Conservation (phyloP, 2,329 filamentous ascomycete genomes). For the Mycocentrospora acerina region DNA sequence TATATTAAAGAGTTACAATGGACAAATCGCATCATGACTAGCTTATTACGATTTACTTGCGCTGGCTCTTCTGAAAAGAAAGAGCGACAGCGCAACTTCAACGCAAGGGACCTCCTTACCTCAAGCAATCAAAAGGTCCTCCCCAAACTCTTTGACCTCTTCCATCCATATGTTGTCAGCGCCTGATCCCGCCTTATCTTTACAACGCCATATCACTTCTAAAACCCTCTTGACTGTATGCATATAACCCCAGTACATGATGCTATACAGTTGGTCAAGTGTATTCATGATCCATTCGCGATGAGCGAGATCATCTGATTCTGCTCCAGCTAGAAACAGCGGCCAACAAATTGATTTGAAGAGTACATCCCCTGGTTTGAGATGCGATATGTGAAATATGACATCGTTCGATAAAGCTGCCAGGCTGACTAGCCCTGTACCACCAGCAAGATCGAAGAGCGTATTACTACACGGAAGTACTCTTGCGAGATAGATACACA, state of each 20-base stretch:
- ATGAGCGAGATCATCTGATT: constrained; percentile 51
- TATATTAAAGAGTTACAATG: no score
- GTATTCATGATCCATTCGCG: constrained; percentile 56
- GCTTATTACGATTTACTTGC: no score
- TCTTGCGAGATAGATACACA: constrained; percentile 43
- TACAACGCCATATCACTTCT: constrained; percentile 37
- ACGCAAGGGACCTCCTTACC: no score
- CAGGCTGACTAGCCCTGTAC: constrained; percentile 38
- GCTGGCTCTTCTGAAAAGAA: no score
- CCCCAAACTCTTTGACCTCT: constrained; percentile 35
- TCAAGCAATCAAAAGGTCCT: constrained; percentile 39
- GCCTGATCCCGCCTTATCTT: constrained; percentile 23
- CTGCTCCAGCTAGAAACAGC: constrained; percentile 59
- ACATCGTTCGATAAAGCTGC: constrained; percentile 52
- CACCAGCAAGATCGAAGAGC: constrained; percentile 43
- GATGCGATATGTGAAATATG: constrained; percentile 52
- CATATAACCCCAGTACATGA: constrained; percentile 43
- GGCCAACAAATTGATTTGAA: constrained; percentile 65
- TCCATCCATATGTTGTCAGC: constrained; percentile 37
- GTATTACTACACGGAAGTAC: constrained; percentile 34
- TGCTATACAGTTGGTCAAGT: constrained; percentile 34
- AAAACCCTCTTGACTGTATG: constrained; percentile 38
- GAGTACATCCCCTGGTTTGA: constrained; percentile 53
- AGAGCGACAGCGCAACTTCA: no score
- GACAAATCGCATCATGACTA: no score